Base-by-base conservation (phyloP, 2,329 filamentous ascomycete genomes). In the Ceratocystis ficicola region DNA sequence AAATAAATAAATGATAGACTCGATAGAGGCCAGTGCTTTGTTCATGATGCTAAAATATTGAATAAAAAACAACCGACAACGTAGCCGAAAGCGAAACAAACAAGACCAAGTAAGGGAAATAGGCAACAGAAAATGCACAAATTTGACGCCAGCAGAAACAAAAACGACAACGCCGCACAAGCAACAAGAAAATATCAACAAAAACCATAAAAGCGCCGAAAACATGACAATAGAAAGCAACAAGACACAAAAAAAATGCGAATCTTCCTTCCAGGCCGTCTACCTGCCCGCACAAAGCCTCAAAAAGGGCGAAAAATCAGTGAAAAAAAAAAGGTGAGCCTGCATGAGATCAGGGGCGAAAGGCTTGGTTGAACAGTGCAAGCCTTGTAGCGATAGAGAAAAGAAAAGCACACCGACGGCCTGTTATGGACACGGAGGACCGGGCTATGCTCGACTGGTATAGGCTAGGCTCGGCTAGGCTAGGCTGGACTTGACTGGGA, bases 51-150 rank as follows among this genome's bases (percentile, higher is more conserved):
- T 59, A 59, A 20, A 59, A 59, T 59, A 59, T 59, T 59, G 55
- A 59, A 59, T 32, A 59, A 36, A 57, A 59, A 59, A 59, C 55
- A 36, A 59, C 55, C 55, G 44, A 63, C 44, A 62, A 66, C 20
- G 48, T 48, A 44, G 17, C 60, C 57, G 52, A 36, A 25, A 44
- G 28, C 30, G 25, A 36, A 28, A 59, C 25, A 64, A 60, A 63
- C 6, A 15, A 22, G 48, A 44, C 44, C 20, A n/a, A 55, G 36
- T 41, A 41, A 41, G 36, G 3, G 46, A 22, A 63, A 57, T 63
- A 66, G 63, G 25, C 48, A 63, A 44, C 20, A 62, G 44, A 62
- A 46, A 62, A 62, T 44, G 44, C 60, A 62, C 60, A 44, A 44
- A 62, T 46, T 62, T 62, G 36, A 44, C 44, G 55, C 55, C 55